Evolutionary conservation across 2,329 filamentous ascomycete genomes (phyloP).

Genomic region (Conoideocrella luteorostrata): DNA sequence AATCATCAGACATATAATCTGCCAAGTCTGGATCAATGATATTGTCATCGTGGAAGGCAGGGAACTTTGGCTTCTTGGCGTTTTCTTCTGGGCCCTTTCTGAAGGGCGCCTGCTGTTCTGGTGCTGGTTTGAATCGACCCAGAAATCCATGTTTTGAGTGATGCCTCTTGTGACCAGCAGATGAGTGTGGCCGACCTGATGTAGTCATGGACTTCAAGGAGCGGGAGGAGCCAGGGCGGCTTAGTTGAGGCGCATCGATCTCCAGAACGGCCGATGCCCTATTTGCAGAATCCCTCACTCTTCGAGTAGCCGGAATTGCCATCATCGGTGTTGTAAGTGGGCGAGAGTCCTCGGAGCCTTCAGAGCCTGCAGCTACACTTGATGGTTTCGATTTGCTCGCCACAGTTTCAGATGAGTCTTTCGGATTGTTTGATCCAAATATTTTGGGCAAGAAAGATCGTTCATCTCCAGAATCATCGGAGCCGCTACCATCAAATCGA

Average conservation of each 20-base stretch:
- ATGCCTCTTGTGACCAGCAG: conserved; percentile 68
- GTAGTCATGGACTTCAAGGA: conserved; percentile 73
- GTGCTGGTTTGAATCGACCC: conserved; percentile 60
- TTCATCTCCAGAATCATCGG: conserved; percentile 80
- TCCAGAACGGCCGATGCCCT: conserved; percentile 85
- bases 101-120: conserved; percentile 83
- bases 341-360: conserved; percentile 40
- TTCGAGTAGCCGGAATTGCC: conserved; percentile 60
- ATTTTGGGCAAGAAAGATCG: conserved; percentile 62
- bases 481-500: conserved; percentile 78
- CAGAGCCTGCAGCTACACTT: conserved; percentile 33
- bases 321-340: conserved; percentile 63
- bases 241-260: conserved; percentile 76
- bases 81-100: conserved; percentile 66
- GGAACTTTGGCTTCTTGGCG: conserved; percentile 59
- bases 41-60: conserved; percentile 96
- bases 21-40: conserved; percentile 96
- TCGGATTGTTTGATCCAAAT: conserved; percentile 41
- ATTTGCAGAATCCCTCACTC: conserved; percentile 64
- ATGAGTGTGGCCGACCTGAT: conserved; percentile 66
- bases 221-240: conserved; percentile 87
- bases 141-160: conserved; percentile 83
- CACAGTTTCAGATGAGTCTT: conserved; percentile 8
- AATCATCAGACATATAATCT: conserved; percentile 92
- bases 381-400: conserved; percentile 8